Evolutionary conservation across 2,329 filamentous ascomycete genomes (phyloP), one percentile per base, ranked within the genome.

Genomic region (Metarhizium sp.): DNA sequence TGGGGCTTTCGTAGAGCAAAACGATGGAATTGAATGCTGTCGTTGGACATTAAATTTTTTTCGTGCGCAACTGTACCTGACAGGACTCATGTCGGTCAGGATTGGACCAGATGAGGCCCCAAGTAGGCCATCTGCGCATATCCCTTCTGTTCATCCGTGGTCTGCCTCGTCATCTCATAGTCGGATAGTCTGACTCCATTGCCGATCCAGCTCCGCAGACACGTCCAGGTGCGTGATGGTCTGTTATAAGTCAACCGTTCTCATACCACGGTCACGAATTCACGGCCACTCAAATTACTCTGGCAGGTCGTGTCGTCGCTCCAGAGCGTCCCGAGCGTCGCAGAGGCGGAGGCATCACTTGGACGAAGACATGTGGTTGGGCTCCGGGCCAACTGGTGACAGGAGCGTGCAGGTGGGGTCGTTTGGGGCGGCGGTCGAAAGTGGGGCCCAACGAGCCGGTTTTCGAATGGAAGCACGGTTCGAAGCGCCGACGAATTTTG

Each of bases 401-500:
- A 52, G 52, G 25, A 49, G 34, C 30, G 50, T 34, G 34, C 25
- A 51, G 18, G 48, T 16, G 30, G 45, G 46, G 49, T 13, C 36
- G 43, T 56, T 59, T 57, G 58, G 57, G 62, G 59, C 59, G 63
- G 64, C 61, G 61, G 62, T 64, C 58, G 59, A 63, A 58, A 62
- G 67, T 60, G 66, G 65, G 63, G 58, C 64, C 32, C 50, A 45
- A 43, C 50, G 50, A 43, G 51, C 36, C 55, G 56, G 61, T 62
- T 60, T 62, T 64, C 67, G 53, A 69, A 69, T 69, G 56, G 66
- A 62, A 64, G 59, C 59, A 57, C 62, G 57, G 58, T 62, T 65
- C 57, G 60, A 67, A 69, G 67, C 67, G 67, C 67, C 67, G 61
- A 68, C 50, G 55, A 63, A 59, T 60, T 61, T 64, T 66, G 62